These are phyloP conservation scores for Leccinellum luteum DNA, from an alignment of 768 basidiomycete genomes.

Conservation along the genomic window DNA sequence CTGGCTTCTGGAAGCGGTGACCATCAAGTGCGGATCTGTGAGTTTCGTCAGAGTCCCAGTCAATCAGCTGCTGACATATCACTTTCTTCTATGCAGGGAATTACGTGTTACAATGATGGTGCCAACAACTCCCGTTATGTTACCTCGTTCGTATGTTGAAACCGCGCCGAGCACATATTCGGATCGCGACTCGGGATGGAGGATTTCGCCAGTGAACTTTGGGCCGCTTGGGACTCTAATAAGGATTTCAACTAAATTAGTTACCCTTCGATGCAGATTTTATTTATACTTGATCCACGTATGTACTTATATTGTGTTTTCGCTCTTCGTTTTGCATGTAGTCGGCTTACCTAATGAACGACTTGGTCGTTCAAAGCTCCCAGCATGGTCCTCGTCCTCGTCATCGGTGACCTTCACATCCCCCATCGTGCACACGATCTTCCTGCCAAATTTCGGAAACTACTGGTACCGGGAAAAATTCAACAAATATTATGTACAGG, in stretches of 20 bases:
- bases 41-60: constrained; percentile 12
- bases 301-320: background rate
- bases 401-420: constrained; percentile 97
- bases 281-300: background rate
- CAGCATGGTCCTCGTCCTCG: constrained; percentile 78
- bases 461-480: constrained; percentile 94
- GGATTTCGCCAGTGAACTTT: constrained; percentile 1
- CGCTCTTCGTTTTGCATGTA: background rate
- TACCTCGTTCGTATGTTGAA: constrained; percentile 1
- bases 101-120: constrained; percentile 26
- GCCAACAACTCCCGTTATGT: constrained; percentile 1
- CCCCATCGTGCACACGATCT: constrained; percentile 89
- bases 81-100: constrained; percentile 23
- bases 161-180: background rate
- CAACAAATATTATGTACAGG: constrained; percentile 97
- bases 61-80: constrained; percentile 12
- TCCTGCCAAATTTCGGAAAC: constrained; percentile 94
- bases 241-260: constrained; percentile 1
- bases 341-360: constrained; percentile 26
- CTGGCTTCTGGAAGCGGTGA: constrained; percentile 40
- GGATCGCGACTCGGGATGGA: constrained; percentile 8
- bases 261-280: background rate
- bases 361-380: constrained; percentile 6
- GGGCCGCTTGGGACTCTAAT: constrained; percentile 4
- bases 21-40: constrained; percentile 37